Evolutionary conservation across 208 protist species (phyloP), one percentile per base, ranked within the genome.

Genomic region (Leishmania lainsoni): DNA sequence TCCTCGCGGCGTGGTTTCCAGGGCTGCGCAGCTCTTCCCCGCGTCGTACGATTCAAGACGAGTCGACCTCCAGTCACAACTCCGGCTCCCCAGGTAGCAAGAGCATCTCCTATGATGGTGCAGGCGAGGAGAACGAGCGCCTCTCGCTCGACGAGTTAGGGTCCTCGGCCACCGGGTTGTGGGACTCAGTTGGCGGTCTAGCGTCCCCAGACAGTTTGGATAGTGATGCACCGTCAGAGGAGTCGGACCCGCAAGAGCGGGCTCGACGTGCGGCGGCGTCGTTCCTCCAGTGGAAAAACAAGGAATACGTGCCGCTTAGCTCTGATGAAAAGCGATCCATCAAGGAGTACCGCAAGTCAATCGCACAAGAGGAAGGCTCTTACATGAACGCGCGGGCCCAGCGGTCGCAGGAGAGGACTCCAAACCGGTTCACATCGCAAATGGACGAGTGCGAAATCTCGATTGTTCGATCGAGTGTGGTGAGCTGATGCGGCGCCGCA

Each of bases 261-360:
- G 80, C 73, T 5, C 80, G 80, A 6, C 59, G 74, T 2, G 80
- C 80, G 1, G 73, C 80, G 14, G 52, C 58, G 51, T 83, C 80
- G 1, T 83, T 83, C 45, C 63, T 83, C 70, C 72, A 74, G 63
- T 83, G 80, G 80, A 83, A 83, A 56, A 35, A 83, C 65, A 83
- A 83, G 69, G 80, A 70, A 42, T 83, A 83, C 63, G 73, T 83
- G 56, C 80, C 80, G 29, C 74, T 83, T 5, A 83, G 54, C 74
- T 20, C 12, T 26, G 73, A 83, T 32, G 73, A 83, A 63, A 83
- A 79, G 72, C 80, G 74, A 20, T 65, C 63, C 63, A 83, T 83
- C 54, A 83, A 83, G 65, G 80, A 83, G 74, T 78, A 83, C 80
- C 80, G 80, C 32, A 77, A 78, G 63, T 16, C 63, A 14, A 52